Evolutionary conservation across 306 rosid species (phyloP).

Genomic region (Rubus parviflorus): DNA sequence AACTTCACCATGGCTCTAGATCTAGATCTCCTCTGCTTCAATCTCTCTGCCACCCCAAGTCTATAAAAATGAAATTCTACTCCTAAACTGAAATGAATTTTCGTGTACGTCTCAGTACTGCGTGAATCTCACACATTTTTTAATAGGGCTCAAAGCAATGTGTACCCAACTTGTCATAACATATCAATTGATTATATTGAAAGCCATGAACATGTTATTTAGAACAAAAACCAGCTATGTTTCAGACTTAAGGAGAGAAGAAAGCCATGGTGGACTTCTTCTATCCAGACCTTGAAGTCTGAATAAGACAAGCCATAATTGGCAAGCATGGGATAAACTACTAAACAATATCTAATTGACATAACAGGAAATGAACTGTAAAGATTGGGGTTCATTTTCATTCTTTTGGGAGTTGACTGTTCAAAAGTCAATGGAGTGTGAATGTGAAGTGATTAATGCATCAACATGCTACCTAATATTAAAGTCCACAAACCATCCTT

Average conservation of each 20-base stretch:
- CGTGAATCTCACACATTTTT: neutral
- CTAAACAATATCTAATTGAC: neutral
- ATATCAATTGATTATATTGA: neutral
- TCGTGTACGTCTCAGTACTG: neutral
- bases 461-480: neutral
- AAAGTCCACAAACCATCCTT: neutral
- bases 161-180: neutral
- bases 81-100: neutral
- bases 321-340: neutral
- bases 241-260: neutral
- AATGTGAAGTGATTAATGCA: neutral
- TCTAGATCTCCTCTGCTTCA: constrained; percentile 17
- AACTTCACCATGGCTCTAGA: constrained; percentile 40
- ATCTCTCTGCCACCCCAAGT: constrained; percentile 22
- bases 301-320: neutral
- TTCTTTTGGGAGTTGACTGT: neutral
- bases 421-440: constrained; percentile 9
- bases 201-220: constrained; percentile 1
- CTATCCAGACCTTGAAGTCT: neutral
- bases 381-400: neutral
- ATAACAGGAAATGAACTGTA: neutral
- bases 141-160: neutral
- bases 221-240: neutral
- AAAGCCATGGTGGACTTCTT: neutral
- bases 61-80: neutral